Evolutionary conservation across 306 rosid genomes (phyloP).

Genomic region (Hippophae rhamnoides): DNA sequence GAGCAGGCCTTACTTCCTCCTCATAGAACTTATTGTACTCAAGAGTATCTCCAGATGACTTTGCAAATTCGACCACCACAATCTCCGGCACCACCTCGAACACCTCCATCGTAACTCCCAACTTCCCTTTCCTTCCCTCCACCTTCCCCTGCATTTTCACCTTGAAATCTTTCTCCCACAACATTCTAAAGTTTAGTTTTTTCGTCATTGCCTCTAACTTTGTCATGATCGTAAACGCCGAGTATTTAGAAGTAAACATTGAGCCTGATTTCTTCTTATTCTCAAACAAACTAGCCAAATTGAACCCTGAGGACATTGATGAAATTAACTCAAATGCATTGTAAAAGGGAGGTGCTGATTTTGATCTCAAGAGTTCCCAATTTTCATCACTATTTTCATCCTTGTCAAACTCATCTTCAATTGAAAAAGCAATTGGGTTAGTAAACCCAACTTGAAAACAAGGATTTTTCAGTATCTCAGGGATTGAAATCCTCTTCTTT

Average conservation of each 20-base stretch:
- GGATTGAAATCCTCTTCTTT: slow-evolving; percentile 41
- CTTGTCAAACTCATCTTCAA: slow-evolving; percentile 18
- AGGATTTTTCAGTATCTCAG: slow-evolving; percentile 38
- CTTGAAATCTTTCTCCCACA: slow-evolving; percentile 43
- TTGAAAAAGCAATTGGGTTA: slow-evolving; percentile 33
- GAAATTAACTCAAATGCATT: slow-evolving; percentile 80
- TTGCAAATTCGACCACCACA: slow-evolving; percentile 52
- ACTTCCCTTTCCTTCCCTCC: slow-evolving; percentile 72
- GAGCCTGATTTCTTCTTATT: slow-evolving; percentile 42
- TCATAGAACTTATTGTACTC: slow-evolving; percentile 66
- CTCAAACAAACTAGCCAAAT: slow-evolving; percentile 68
- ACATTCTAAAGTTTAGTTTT: slow-evolving; percentile 36
- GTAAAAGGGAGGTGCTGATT: slow-evolving; percentile 51
- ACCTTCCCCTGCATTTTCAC: slow-evolving; percentile 43
- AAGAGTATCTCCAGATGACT: slow-evolving; percentile 53
- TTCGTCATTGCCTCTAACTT: slow-evolving; percentile 43
- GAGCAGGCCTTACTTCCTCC: slow-evolving; percentile 59
- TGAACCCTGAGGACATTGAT: slow-evolving; percentile 60
- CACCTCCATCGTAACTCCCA: slow-evolving; percentile 47
- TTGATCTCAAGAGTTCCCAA: slow-evolving; percentile 7
- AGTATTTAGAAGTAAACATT: slow-evolving; percentile 50
- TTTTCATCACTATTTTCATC: slow-evolving; percentile 18
- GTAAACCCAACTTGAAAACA: slow-evolving; percentile 58
- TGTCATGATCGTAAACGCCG: slow-evolving; percentile 38
- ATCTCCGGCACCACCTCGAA: slow-evolving; percentile 71